A percentile compares a stretch with the other conserved stretches of the same genome.
phyloP scores from a whole-genome alignment of 371 early-diverging fungal genomes.

The Mortierella sp. region DNA sequence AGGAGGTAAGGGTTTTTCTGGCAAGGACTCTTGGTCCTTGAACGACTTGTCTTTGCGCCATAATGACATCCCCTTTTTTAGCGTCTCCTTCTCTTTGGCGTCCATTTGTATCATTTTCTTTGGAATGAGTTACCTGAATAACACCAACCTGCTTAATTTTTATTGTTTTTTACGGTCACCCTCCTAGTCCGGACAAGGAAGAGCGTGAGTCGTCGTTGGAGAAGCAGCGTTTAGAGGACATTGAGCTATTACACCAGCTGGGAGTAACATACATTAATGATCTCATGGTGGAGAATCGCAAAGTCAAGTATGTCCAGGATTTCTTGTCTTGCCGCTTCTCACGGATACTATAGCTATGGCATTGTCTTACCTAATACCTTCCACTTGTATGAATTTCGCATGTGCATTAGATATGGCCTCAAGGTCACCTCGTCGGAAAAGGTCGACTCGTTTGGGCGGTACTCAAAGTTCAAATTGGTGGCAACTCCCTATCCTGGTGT shows the following conservation, averaged over 20 bases:
- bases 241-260: constrained; percentile 47
- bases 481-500: constrained; percentile 57
- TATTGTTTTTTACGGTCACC: neutral
- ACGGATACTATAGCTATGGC: neutral
- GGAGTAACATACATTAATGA: constrained; percentile 59
- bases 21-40: neutral
- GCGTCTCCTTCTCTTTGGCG: neutral
- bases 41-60: neutral
- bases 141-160: neutral
- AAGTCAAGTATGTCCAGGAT: constrained; percentile 51
- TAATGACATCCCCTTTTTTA: neutral
- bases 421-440: constrained; percentile 57
- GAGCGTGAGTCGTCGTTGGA: constrained; percentile 54
- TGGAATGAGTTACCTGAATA: neutral
- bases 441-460: constrained; percentile 54
- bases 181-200: constrained; percentile 50
- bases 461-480: constrained; percentile 55
- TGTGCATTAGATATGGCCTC: constrained; percentile 39
- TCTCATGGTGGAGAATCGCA: constrained; percentile 58
- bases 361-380: neutral
- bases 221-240: constrained; percentile 50
- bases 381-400: neutral
- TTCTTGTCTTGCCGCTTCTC: neutral
- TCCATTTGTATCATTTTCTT: neutral
- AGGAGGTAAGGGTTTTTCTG: constrained; percentile 24